A percentile compares a stretch with the other conserved stretches of the same genome.
phyloP scores from a whole-genome alignment of 495 filamentous ascomycete species.

The Astrothelium macrocarpum region DNA sequence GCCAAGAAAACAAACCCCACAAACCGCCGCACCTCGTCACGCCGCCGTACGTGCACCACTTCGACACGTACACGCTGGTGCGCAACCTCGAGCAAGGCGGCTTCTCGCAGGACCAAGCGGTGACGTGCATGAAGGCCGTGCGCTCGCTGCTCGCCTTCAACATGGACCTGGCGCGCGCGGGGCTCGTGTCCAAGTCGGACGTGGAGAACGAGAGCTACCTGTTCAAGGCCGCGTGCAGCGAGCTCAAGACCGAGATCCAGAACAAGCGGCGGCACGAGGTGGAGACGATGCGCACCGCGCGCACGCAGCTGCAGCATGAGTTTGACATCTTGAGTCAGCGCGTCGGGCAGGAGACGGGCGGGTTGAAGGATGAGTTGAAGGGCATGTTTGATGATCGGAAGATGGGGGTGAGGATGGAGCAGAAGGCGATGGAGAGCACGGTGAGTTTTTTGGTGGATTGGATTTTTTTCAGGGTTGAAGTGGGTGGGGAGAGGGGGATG shows the following conservation, averaged over 20 bases:
- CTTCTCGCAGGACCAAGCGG: slow-evolving; percentile 59
- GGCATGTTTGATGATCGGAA: slow-evolving; percentile 94
- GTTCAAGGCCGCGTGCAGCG: slow-evolving; percentile 87
- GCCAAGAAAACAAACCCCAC: slow-evolving; percentile 32
- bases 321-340: slow-evolving; percentile 82
- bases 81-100: slow-evolving; percentile 59
- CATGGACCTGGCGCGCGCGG: slow-evolving; percentile 64
- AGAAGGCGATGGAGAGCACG: slow-evolving; percentile 66
- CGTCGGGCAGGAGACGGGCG: slow-evolving; percentile 66
- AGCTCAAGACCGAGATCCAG: slow-evolving; percentile 74
- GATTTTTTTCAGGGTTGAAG: background rate
- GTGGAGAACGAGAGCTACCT: slow-evolving; percentile 83
- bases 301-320: slow-evolving; percentile 81
- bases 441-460: slow-evolving; percentile 36
- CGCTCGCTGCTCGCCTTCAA: slow-evolving; percentile 65
- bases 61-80: slow-evolving; percentile 85
- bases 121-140: slow-evolving; percentile 81
- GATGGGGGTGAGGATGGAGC: slow-evolving; percentile 80
- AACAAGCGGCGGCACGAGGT: slow-evolving; percentile 45
- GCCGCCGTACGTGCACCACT: slow-evolving; percentile 83
- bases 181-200: slow-evolving; percentile 67
- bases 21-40: slow-evolving; percentile 59
- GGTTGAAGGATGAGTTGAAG: slow-evolving; percentile 80
- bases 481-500: background rate
- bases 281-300: slow-evolving; percentile 66